Evolutionary conservation across 2,329 filamentous ascomycete genomes (phyloP).

Genomic region (Bipolaris victoriae): DNA sequence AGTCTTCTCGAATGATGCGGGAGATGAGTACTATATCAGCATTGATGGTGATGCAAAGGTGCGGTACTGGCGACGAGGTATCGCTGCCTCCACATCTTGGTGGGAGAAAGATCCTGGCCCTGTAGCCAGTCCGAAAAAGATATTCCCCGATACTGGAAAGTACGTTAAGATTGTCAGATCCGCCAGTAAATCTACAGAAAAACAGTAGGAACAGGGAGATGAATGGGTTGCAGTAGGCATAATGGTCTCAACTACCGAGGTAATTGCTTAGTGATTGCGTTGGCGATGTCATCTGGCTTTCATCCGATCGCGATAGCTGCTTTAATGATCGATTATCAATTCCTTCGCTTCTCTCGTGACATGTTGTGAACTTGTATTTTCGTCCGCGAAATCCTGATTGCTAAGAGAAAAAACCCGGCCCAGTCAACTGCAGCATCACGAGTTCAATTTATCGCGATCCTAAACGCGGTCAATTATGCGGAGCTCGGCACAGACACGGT

Average conservation of each 20-base stretch:
- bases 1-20: slow-evolving; percentile 13
- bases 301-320: neutral
- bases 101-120: slow-evolving; percentile 20
- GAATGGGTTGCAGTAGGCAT: slow-evolving; percentile 14
- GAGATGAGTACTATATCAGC: slow-evolving; percentile 27
- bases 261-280: neutral
- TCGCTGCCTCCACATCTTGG: slow-evolving; percentile 18
- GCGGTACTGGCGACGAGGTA: slow-evolving; percentile 29
- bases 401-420: too few relatives aligned
- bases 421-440: too few relatives aligned
- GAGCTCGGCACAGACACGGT: slow-evolving; percentile 9
- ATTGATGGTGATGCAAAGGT: slow-evolving; percentile 34
- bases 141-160: slow-evolving; percentile 24
- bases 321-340: neutral
- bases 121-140: neutral
- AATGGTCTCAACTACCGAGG: slow-evolving; percentile 15
- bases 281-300: neutral
- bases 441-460: neutral
- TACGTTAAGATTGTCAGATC: slow-evolving; percentile 28
- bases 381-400: too few relatives aligned
- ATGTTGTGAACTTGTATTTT: neutral
- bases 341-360: neutral
- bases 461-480: slow-evolving; percentile 2
- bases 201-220: neutral
- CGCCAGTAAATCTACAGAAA: neutral